Evolutionary conservation across 305 asterid species (phyloP).

Genomic region (Solanum chacoense): DNA sequence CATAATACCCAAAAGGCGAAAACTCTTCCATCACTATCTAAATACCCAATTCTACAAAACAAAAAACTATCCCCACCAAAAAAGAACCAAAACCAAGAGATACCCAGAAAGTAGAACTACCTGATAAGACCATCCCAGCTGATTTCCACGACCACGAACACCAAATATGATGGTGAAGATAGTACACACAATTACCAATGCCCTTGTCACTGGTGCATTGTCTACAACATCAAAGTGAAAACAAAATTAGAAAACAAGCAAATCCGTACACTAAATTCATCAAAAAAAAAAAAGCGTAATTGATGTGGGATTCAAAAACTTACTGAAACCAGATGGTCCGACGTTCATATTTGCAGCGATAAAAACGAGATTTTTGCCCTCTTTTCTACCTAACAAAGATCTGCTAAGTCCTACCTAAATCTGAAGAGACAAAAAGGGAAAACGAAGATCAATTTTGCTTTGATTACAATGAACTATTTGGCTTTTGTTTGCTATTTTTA

Average conservation of each 20-base stretch:
- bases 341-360: constrained; percentile 82
- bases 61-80: not conserved
- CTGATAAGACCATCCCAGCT: constrained; percentile 72
- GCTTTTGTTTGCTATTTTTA: too few species aligned
- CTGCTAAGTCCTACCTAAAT: not conserved
- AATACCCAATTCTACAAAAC: not conserved
- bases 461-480: not conserved
- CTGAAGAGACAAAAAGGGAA: not conserved
- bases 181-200: constrained; percentile 59
- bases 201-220: constrained; percentile 85
- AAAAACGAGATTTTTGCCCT: constrained; percentile 25
- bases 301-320: constrained; percentile 12
- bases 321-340: constrained; percentile 99
- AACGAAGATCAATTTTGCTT: not conserved
- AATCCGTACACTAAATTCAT: not conserved
- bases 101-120: constrained; percentile 17
- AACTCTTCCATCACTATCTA: not conserved
- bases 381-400: not conserved
- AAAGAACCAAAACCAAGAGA: not conserved
- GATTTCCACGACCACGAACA: constrained; percentile 69
- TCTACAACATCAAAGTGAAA: constrained; percentile 22
- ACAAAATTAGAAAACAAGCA: not conserved
- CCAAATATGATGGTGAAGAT: constrained; percentile 88
- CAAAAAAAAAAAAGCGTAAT: not conserved
- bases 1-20: not conserved